Evolutionary conservation across 2,329 filamentous ascomycete species (phyloP).

Genomic region (Penicillium expansum): DNA sequence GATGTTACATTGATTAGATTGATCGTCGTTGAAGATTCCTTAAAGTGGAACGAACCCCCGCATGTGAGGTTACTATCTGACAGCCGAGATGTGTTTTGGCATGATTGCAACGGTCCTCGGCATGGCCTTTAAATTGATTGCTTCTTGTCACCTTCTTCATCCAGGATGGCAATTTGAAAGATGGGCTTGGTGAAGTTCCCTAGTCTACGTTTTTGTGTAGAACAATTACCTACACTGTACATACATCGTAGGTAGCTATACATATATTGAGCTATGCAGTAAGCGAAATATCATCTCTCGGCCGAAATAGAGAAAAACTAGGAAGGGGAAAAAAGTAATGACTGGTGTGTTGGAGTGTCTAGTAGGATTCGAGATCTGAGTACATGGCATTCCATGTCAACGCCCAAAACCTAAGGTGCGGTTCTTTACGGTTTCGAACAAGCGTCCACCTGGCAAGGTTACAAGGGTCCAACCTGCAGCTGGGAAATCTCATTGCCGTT

Average conservation of each 20-base stretch:
- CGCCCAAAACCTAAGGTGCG: background rate
- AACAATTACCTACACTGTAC: background rate
- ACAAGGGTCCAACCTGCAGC: background rate
- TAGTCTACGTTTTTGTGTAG: too few relatives aligned
- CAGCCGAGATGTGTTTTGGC: background rate
- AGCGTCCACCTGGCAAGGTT: background rate
- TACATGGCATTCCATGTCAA: background rate
- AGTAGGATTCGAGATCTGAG: background rate
- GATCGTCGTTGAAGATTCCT: conserved; percentile 8
- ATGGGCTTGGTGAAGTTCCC: background rate
- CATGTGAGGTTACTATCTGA: conserved; percentile 7
- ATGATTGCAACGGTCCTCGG: background rate
- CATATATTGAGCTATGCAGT: background rate
- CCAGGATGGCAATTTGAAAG: background rate
- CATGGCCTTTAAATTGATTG: background rate
- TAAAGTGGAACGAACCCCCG: background rate
- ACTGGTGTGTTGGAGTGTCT: background rate
- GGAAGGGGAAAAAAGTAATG: background rate
- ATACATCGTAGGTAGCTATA: background rate
- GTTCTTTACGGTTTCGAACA: background rate
- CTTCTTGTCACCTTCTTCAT: background rate
- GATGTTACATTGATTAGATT: conserved; percentile 17
- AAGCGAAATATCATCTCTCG: background rate
- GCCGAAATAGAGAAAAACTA: background rate
- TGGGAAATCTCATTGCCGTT: background rate